Evolutionary conservation across 495 filamentous ascomycete genomes (phyloP).

Genomic region (Tuber brumale): DNA sequence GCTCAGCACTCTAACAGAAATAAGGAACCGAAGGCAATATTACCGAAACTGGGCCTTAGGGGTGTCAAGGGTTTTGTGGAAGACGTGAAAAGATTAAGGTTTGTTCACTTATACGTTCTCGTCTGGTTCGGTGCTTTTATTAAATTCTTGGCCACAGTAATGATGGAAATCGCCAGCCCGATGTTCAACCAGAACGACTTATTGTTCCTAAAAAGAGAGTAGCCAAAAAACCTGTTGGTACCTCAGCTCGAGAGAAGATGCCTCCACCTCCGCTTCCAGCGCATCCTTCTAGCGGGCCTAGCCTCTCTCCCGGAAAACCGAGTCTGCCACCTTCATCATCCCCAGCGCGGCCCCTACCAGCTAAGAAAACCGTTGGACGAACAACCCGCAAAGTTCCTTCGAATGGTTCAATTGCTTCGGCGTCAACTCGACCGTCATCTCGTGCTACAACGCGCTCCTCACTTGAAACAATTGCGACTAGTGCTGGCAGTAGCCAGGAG

Average conservation of each 20-base stretch:
- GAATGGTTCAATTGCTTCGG: slow-evolving; percentile 17
- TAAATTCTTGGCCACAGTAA: slow-evolving; percentile 26
- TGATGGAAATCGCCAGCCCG: slow-evolving; percentile 29
- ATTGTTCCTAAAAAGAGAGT: slow-evolving; percentile 28
- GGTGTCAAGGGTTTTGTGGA: slow-evolving; percentile 32
- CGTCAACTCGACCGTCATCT: slow-evolving; percentile 30
- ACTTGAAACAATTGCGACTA: slow-evolving; percentile 33
- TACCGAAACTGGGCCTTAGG: slow-evolving; percentile 21
- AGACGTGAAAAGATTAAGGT: slow-evolving; percentile 40
- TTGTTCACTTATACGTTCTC: background rate
- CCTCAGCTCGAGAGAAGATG: slow-evolving; percentile 37
- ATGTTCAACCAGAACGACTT: slow-evolving; percentile 21
- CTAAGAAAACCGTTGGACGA: slow-evolving; percentile 18
- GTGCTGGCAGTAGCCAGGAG: slow-evolving; percentile 18
- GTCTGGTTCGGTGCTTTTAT: slow-evolving; percentile 4
- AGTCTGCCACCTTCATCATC: slow-evolving; percentile 21
- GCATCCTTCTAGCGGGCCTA: slow-evolving; percentile 19
- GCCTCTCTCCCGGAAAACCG: slow-evolving; percentile 28
- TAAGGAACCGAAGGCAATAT: slow-evolving; percentile 4
- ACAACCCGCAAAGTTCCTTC: slow-evolving; percentile 26
- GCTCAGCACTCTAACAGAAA: slow-evolving; percentile 7
- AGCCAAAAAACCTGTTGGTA: slow-evolving; percentile 18
- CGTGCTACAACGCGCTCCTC: slow-evolving; percentile 38
- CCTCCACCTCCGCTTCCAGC: slow-evolving; percentile 36
- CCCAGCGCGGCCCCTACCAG: slow-evolving; percentile 14